phyloP scores from a whole-genome alignment of 192 early-diverging fungal species.

The Coemansia sp. region DNA sequence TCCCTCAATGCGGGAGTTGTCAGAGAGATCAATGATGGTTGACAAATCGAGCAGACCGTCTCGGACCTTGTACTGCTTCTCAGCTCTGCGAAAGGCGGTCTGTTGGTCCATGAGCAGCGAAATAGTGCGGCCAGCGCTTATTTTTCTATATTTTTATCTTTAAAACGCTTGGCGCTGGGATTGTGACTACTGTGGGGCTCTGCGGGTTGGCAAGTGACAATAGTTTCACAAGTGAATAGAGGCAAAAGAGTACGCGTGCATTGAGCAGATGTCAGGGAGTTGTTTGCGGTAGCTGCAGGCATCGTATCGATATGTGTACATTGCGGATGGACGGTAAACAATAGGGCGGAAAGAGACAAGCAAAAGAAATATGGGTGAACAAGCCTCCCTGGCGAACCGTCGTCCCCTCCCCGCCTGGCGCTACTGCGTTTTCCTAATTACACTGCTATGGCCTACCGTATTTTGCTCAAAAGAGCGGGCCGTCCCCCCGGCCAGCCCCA shows the following conservation, averaged over 20 bases:
- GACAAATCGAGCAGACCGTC: slow-evolving; percentile 56
- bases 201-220: neutral
- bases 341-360: neutral
- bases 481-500: neutral
- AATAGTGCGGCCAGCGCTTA: slow-evolving; percentile 1
- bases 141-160: neutral
- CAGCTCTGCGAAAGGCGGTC: slow-evolving; percentile 69
- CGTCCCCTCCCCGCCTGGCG: neutral
- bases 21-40: slow-evolving; percentile 58
- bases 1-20: neutral
- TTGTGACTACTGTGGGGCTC: too few relatives aligned
- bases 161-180: neutral
- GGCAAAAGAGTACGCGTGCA: too few relatives aligned
- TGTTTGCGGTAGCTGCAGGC: slow-evolving; percentile 9
- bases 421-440: neutral
- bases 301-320: neutral
- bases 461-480: neutral
- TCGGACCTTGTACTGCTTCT: slow-evolving; percentile 61
- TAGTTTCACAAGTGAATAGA: neutral
- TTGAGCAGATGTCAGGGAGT: slow-evolving; percentile 14
- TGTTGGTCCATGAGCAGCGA: slow-evolving; percentile 3
- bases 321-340: neutral
- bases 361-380: slow-evolving; percentile 5
- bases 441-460: neutral
- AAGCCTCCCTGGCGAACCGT: slow-evolving; percentile 7